phyloP scores from a whole-genome alignment of 805 yeast genomes.

The Candida boidinii region DNA sequence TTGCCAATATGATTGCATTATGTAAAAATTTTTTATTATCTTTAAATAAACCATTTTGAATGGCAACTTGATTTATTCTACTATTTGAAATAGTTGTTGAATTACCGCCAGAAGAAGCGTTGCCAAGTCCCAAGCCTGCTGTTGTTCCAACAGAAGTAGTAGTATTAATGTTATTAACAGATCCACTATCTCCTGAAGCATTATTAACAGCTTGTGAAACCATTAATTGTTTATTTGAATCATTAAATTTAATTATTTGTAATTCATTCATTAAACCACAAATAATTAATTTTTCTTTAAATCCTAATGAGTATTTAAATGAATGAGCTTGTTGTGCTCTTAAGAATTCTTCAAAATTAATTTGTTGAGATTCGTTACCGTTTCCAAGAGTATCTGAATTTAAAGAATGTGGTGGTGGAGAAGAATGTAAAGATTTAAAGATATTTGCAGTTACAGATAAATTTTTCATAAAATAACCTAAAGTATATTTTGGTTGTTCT shows the following conservation, averaged over 20 bases:
- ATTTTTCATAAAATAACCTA: constrained; percentile 15
- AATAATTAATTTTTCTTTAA: constrained; percentile 17
- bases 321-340: not conserved
- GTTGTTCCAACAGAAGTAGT: constrained; percentile 7
- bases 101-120: too few species aligned
- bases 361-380: constrained; percentile 10
- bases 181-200: too few species aligned
- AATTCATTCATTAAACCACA: constrained; percentile 25
- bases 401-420: constrained; percentile 9
- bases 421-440: constrained; percentile 13
- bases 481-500: constrained; percentile 6
- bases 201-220: too few species aligned
- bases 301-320: constrained; percentile 2
- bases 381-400: constrained; percentile 5
- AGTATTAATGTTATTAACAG: too few species aligned
- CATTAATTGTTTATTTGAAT: constrained; percentile 18
- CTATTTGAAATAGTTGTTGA: too few species aligned
- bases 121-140: too few species aligned
- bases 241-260: constrained; percentile 21
- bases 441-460: constrained; percentile 18
- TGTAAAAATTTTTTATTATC: constrained; percentile 37
- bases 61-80: constrained; percentile 9
- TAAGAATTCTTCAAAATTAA: constrained; percentile 12
- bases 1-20: constrained; percentile 43
- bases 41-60: constrained; percentile 19